These are phyloP conservation scores for Cyclotella cryptica DNA, from an alignment of 108 stramenopile species.

Conservation along the genomic window DNA sequence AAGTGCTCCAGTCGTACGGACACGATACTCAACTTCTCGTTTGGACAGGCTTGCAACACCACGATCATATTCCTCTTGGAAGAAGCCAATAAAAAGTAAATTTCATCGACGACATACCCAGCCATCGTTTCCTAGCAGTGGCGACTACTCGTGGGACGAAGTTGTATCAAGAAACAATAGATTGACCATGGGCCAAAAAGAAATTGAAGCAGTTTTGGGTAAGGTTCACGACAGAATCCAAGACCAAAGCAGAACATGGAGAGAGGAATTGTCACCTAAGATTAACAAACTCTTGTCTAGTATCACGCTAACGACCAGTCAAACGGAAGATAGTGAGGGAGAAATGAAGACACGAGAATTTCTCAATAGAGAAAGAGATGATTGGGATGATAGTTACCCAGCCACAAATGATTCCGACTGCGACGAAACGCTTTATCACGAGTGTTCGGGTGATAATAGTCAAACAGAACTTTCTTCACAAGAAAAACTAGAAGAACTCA, in stretches of 20 bases:
- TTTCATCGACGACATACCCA: not conserved
- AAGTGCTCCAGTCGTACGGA: constrained; percentile 12
- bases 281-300: constrained; percentile 9
- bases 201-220: not conserved
- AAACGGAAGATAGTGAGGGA: not conserved
- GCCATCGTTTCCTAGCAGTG: not conserved
- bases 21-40: not conserved
- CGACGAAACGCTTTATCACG: not conserved
- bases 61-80: constrained; percentile 9
- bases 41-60: constrained; percentile 13
- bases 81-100: constrained; percentile 11
- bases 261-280: not conserved
- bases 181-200: not conserved
- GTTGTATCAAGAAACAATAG: not conserved
- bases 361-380: not conserved
- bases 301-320: not conserved
- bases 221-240: not conserved
- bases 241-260: not conserved
- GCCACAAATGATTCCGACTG: not conserved
- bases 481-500: constrained; percentile 6
- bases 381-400: constrained; percentile 7
- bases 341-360: not conserved
- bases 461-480: not conserved
- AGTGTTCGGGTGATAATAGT: not conserved
- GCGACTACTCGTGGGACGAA: not conserved